Conservation (phyloP, 129 eudicot genomes). For the Flaveria linearis region DNA sequence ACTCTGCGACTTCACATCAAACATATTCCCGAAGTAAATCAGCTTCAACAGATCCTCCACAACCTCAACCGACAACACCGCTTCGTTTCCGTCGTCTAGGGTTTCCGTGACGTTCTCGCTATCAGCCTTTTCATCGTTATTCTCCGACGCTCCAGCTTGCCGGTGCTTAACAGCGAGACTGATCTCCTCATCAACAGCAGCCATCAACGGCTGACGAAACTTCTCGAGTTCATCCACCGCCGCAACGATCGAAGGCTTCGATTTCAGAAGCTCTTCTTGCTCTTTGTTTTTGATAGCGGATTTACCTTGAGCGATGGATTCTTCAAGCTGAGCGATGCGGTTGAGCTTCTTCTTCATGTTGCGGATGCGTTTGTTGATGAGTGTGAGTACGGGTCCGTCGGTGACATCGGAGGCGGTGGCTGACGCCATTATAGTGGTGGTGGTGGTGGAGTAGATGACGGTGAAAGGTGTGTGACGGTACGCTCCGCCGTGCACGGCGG, state of each 20-base stretch:
- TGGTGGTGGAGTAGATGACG: not conserved
- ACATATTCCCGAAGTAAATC: constrained; percentile 81
- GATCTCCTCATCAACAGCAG: constrained; percentile 67
- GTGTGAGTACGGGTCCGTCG: constrained; percentile 80
- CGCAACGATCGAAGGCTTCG: constrained; percentile 57
- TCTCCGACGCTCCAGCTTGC: not conserved
- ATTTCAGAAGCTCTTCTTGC: constrained; percentile 62
- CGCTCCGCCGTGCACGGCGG: constrained; percentile 52
- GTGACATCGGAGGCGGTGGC: constrained; percentile 47
- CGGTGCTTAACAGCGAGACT: constrained; percentile 20
- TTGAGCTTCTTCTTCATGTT: constrained; percentile 77
- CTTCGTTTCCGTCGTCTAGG: constrained; percentile 20
- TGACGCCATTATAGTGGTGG: constrained; percentile 49
- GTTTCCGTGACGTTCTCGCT: constrained; percentile 2
- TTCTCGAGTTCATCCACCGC: constrained; percentile 88
- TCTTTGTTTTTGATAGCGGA: constrained; percentile 67
- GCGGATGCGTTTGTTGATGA: constrained; percentile 89
- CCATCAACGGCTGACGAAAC: constrained; percentile 59
- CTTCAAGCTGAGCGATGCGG: constrained; percentile 80
- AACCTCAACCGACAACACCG: not conserved
- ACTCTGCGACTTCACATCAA: constrained; percentile 59
- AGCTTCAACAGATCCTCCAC: constrained; percentile 59
- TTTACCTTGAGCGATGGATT: constrained; percentile 59
- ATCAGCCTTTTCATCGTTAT: constrained; percentile 14
- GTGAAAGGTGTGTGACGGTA: not conserved